Conservation (phyloP, 108 stramenopile genomes). For the Skeletonema menzelii region DNA sequence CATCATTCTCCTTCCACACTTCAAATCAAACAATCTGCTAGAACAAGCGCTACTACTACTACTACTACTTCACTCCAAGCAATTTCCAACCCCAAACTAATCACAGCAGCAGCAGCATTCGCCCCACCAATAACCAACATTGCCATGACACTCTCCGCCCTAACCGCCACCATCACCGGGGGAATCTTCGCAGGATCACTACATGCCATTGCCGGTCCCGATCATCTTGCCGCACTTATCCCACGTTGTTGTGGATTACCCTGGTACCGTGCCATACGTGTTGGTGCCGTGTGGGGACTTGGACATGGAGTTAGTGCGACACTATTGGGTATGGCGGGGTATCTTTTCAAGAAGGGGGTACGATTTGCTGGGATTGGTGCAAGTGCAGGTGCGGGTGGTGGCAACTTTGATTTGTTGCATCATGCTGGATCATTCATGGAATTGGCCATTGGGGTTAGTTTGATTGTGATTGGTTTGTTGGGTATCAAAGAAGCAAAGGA, state of each 20-base stretch:
- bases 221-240: conserved; percentile 93
- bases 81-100: neutral
- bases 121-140: neutral
- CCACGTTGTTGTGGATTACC: conserved; percentile 89
- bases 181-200: conserved; percentile 91
- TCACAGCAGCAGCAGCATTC: neutral
- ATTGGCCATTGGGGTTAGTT: conserved; percentile 85
- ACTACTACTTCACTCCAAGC: neutral
- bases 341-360: conserved; percentile 69
- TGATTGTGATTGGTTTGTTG: conserved; percentile 91
- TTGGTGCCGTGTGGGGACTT: conserved; percentile 94
- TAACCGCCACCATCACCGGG: conserved; percentile 72
- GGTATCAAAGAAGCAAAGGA: conserved; percentile 89
- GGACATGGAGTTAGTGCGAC: conserved; percentile 95
- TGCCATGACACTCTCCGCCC: conserved; percentile 34
- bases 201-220: conserved; percentile 97
- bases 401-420: conserved; percentile 34
- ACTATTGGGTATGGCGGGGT: conserved; percentile 82
- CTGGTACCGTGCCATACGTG: conserved; percentile 85
- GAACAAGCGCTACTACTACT: neutral
- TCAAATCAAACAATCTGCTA: neutral
- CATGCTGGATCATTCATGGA: conserved; percentile 71
- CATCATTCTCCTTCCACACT: neutral
- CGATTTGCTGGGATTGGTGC: conserved; percentile 25
- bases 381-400: conserved; percentile 22